phyloP scores from a whole-genome alignment of 495 filamentous ascomycete species.

The Pyrenula aspistea region DNA sequence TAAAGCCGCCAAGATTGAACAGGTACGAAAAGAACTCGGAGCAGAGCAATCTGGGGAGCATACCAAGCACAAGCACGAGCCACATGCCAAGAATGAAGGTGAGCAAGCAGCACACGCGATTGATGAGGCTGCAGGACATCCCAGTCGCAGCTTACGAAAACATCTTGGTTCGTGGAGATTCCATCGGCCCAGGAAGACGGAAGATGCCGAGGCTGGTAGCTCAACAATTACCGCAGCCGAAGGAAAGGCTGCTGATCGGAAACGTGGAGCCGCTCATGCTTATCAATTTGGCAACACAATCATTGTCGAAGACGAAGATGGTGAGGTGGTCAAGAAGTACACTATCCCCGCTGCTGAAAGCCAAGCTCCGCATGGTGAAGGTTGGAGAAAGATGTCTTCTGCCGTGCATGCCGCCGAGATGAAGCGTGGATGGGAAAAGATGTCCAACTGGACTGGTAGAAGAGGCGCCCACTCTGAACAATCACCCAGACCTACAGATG shows the following conservation, averaged over 20 bases:
- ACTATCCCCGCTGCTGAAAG: slow-evolving; percentile 52
- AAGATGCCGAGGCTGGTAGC: slow-evolving; percentile 8
- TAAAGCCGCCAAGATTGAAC: slow-evolving; percentile 39
- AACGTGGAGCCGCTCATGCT: slow-evolving; percentile 62
- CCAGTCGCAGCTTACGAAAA: slow-evolving; percentile 18
- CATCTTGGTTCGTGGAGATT: slow-evolving; percentile 29
- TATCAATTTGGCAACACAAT: slow-evolving; percentile 96
- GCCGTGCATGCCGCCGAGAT: slow-evolving; percentile 22
- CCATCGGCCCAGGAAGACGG: slow-evolving; percentile 19
- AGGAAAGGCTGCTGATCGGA: slow-evolving; percentile 14
- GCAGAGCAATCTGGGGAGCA: slow-evolving; percentile 35
- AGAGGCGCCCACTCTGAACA: slow-evolving; percentile 16
- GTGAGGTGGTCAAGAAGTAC: slow-evolving; percentile 95
- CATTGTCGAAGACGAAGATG: slow-evolving; percentile 95
- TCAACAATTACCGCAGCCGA: slow-evolving; percentile 4
- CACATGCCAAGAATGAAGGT: slow-evolving; percentile 32
- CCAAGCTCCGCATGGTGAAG: slow-evolving; percentile 15
- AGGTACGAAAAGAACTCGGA: slow-evolving; percentile 48
- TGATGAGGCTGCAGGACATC: slow-evolving; percentile 17
- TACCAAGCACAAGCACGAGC: slow-evolving; percentile 25
- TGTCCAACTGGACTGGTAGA: slow-evolving; percentile 53
- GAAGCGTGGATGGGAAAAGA: slow-evolving; percentile 38
- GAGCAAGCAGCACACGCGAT: slow-evolving; percentile 26
- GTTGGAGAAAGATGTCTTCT: slow-evolving; percentile 10
- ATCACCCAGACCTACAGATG: slow-evolving; percentile 12